phyloP scores from a whole-genome alignment of 2,329 filamentous ascomycete species.

The Sclerotinia nivalis region DNA sequence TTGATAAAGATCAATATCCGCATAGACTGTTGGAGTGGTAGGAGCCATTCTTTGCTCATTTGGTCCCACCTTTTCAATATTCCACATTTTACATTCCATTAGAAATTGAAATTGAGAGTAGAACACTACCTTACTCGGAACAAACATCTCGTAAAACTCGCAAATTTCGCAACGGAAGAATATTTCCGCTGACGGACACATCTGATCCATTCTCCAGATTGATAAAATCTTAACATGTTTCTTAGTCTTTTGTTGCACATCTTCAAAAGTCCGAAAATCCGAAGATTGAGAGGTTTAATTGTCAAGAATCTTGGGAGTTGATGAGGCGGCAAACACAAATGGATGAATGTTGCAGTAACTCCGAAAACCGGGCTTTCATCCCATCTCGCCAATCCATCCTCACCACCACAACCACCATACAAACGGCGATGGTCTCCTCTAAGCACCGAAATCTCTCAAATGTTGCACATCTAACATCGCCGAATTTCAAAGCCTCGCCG shows the following conservation, averaged over 20 bases:
- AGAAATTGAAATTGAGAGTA: background rate
- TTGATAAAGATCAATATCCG: background rate
- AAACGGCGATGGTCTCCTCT: too few relatives aligned
- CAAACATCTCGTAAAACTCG: background rate
- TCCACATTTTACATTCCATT: background rate
- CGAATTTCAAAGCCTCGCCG: background rate
- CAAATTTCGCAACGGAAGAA: background rate
- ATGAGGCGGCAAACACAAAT: background rate
- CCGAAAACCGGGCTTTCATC: conserved; percentile 11
- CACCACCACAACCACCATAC: background rate
- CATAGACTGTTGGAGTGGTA: background rate
- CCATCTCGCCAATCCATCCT: background rate
- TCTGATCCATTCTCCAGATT: background rate
- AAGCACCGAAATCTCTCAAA: conserved; percentile 9
- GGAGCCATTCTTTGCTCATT: background rate
- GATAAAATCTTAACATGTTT: background rate
- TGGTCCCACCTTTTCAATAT: background rate
- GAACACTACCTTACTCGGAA: background rate
- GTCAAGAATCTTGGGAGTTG: background rate
- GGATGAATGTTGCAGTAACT: background rate
- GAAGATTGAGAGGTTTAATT: background rate
- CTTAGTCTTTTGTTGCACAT: background rate
- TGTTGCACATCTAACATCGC: conserved; percentile 7
- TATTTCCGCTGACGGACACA: background rate
- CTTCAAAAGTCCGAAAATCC: conserved; percentile 6